Percentiles rank a stretch among this genome's conserved stretches.
Conservation (phyloP, 495 filamentous ascomycete species). For the Aspergillus baeticus region DNA sequence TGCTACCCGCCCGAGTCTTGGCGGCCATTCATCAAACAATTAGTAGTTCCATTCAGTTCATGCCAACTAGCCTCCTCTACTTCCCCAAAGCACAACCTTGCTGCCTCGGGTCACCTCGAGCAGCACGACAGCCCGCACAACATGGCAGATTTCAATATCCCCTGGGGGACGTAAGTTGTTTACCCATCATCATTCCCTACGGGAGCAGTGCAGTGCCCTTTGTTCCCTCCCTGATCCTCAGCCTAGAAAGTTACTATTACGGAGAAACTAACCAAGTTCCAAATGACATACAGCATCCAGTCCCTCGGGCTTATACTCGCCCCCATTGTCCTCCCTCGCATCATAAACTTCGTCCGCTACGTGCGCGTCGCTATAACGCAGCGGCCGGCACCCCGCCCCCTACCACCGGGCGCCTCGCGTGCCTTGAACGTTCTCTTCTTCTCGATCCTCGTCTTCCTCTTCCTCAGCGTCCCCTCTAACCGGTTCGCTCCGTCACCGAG, state of each 20-base stretch:
- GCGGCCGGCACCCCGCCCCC: conserved; percentile 54
- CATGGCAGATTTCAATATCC: background rate
- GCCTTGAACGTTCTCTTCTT: conserved; percentile 63
- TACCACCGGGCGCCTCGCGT: conserved; percentile 41
- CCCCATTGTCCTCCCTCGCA: conserved; percentile 75
- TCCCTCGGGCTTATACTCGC: conserved; percentile 82
- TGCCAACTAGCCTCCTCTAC: background rate
- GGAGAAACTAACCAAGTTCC: background rate
- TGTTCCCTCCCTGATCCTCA: background rate
- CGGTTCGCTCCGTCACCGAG: conserved; percentile 62
- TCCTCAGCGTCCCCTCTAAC: conserved; percentile 67
- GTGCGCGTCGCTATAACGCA: conserved; percentile 54
- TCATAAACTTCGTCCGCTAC: conserved; percentile 67
- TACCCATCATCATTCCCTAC: background rate
- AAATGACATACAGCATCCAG: conserved; percentile 55
- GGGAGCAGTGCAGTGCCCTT: too few relatives aligned
- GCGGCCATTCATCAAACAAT: background rate
- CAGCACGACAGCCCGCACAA: background rate
- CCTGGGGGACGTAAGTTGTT: background rate
- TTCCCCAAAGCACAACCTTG: background rate
- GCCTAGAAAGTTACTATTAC: background rate
- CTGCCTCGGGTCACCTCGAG: background rate
- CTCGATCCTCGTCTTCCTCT: conserved; percentile 54
- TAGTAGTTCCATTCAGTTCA: background rate
- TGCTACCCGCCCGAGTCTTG: background rate